Evolutionary conservation across 345 rosid species (phyloP).

Genomic region (Microthlaspi erraticum): DNA sequence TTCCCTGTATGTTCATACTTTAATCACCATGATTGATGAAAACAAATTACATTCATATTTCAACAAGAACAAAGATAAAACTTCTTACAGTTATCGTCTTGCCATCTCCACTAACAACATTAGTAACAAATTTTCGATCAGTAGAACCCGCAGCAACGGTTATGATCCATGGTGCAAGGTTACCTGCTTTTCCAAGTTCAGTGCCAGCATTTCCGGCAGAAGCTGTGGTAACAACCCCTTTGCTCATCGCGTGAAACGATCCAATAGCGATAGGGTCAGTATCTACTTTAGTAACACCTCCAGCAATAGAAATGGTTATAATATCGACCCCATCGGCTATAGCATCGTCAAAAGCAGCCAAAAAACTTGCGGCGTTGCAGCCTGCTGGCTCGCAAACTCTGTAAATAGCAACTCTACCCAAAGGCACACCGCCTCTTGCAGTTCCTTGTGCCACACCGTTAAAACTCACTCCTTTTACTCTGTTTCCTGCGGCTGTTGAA

Average conservation of each 20-base stretch:
- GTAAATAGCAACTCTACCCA: conserved; percentile 62
- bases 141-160: conserved; percentile 70
- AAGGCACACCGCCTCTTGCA: conserved; percentile 67
- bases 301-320: conserved; percentile 77
- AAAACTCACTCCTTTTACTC: conserved; percentile 46
- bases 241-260: conserved; percentile 59
- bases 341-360: conserved; percentile 48
- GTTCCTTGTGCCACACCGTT: conserved; percentile 60
- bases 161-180: conserved; percentile 66
- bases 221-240: conserved; percentile 64
- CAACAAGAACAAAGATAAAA: conserved; percentile 1
- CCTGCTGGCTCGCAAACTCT: conserved; percentile 37
- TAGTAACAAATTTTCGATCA: conserved; percentile 60
- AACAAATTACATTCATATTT: not conserved
- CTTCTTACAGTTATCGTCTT: conserved; percentile 46
- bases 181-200: conserved; percentile 38
- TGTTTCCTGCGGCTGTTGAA: conserved; percentile 69
- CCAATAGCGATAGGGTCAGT: conserved; percentile 58
- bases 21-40: not conserved
- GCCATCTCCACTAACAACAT: conserved; percentile 54
- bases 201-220: conserved; percentile 61
- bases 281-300: conserved; percentile 42
- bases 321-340: conserved; percentile 64
- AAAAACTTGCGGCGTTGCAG: conserved; percentile 7
- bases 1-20: conserved; percentile 36